Evolutionary conservation across 2,329 filamentous ascomycete genomes (phyloP), one percentile per base, ranked within the genome.

Genomic region (Xylaria sp.): DNA sequence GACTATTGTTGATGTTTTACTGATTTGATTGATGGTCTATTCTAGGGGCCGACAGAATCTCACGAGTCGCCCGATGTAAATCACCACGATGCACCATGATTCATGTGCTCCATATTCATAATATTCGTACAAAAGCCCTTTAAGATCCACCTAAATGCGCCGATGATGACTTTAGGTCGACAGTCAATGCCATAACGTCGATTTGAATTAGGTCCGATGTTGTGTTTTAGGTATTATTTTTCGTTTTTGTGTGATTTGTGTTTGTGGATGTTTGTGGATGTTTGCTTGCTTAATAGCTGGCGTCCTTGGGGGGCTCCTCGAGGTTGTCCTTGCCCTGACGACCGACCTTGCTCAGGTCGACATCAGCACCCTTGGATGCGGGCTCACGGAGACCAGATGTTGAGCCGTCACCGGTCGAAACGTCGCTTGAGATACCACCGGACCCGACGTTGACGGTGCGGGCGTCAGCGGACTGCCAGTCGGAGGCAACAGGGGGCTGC

Each of bases 381-480:
- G 87, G 85, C 61, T 80, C 87, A 19, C 85, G 80, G 53, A 90
- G 77, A 7, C 86, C 87, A 23, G 80, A 77, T 37, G 81, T 77
- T 12, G 83, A 78, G 2, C 76, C 80, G 19, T 76, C 76, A 40
- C 79, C 82, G 0, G 80, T 82, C 3, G 86, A 84, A 47, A 87
- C 77, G 64, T 84, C 82, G 55, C 79, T 83, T 68, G 84, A 75
- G 1, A 82, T 69, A 57, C 83, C 77, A 19, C 89, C 89, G 37
- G 87, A 86, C 66, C 89, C 89, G 50, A 91, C 87, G 73, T 92
- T 90, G 73, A 91, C 87, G 59, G 80, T 91, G 65, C 85, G 79
- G 33, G 83, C 83, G 71, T 94, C 90, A 53, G 84, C 81, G 0
- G 89, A 92, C 75, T 94, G 88, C 84, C 88, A 93, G 82, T 95